Conservation (phyloP, 106 monocot species). For the Acanthochlamys bracteata region DNA sequence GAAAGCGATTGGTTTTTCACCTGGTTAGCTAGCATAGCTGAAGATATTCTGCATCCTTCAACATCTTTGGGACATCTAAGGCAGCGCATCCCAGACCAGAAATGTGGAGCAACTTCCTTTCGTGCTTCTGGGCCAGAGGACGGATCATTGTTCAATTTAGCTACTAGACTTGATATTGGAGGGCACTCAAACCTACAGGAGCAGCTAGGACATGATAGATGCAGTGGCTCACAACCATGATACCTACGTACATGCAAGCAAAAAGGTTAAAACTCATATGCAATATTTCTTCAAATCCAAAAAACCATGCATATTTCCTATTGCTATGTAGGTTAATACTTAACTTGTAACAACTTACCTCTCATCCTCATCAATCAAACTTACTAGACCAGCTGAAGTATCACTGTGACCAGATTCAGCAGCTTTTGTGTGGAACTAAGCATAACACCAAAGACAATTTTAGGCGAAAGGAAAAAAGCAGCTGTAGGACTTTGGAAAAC, state of each 20-base stretch:
- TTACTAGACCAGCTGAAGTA: slow-evolving; percentile 32
- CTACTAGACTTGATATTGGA: slow-evolving; percentile 57
- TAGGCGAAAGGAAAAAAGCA: neutral
- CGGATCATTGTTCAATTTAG: slow-evolving; percentile 9
- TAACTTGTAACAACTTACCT: slow-evolving; percentile 57
- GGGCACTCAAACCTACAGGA: slow-evolving; percentile 85
- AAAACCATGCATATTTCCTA: too few species aligned
- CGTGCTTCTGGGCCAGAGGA: slow-evolving; percentile 20
- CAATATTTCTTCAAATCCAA: neutral
- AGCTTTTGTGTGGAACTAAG: slow-evolving; percentile 51
- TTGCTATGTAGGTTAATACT: too few species aligned
- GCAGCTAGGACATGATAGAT: slow-evolving; percentile 80
- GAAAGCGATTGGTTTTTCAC: slow-evolving; percentile 15
- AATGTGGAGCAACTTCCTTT: slow-evolving; percentile 27
- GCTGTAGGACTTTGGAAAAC: too few species aligned
- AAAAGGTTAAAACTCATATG: too few species aligned
- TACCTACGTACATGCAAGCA: slow-evolving; percentile 34
- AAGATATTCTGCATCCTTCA: slow-evolving; percentile 53
- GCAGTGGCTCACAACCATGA: slow-evolving; percentile 63
- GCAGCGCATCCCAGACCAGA: slow-evolving; percentile 72
- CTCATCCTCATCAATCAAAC: slow-evolving; percentile 64
- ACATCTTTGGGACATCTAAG: slow-evolving; percentile 61
- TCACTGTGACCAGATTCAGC: slow-evolving; percentile 47
- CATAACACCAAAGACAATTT: slow-evolving; percentile 5
- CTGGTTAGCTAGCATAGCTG: slow-evolving; percentile 83